Percentiles rank a stretch among this genome's conserved stretches.
These are phyloP conservation scores for Fomitopsis schrenkii DNA, from an alignment of 1,284 basidiomycete genomes.

Conservation along the genomic window DNA sequence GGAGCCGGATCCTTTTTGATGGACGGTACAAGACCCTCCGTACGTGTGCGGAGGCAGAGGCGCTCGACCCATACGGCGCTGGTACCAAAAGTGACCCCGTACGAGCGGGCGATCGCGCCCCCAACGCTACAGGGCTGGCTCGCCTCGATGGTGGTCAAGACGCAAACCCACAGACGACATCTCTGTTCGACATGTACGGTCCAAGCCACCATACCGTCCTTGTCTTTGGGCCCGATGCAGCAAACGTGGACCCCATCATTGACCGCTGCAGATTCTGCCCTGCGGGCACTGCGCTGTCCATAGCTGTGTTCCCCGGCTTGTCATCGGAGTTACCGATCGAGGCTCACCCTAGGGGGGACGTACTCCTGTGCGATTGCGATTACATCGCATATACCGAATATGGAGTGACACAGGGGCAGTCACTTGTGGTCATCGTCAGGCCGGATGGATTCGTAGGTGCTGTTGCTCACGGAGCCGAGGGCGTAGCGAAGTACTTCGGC, in stretches of 20 bases:
- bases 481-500: conserved; percentile 11
- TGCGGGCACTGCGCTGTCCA: conserved; percentile 1
- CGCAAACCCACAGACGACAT: background rate
- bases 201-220: conserved; percentile 17
- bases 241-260: background rate
- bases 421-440: conserved; percentile 14
- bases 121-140: conserved; percentile 35
- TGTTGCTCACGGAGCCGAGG: conserved; percentile 6
- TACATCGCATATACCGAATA: conserved; percentile 16
- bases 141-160: conserved; percentile 1
- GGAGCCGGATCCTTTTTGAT: conserved; percentile 40
- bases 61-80: conserved; percentile 16
- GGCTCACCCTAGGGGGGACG: background rate
- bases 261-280: background rate
- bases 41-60: conserved; percentile 11
- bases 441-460: conserved; percentile 22
- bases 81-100: conserved; percentile 13
- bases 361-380: conserved; percentile 10
- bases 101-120: conserved; percentile 44
- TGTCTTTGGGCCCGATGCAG: conserved; percentile 9
- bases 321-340: background rate
- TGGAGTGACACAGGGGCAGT: conserved; percentile 4
- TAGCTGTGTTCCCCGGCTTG: conserved; percentile 1
- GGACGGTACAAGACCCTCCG: conserved; percentile 18
- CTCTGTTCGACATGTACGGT: conserved; percentile 14